A percentile compares a stretch with the other conserved stretches of the same genome.
phyloP scores from a whole-genome alignment of 768 basidiomycete genomes.

The Dentipellis sp. region DNA sequence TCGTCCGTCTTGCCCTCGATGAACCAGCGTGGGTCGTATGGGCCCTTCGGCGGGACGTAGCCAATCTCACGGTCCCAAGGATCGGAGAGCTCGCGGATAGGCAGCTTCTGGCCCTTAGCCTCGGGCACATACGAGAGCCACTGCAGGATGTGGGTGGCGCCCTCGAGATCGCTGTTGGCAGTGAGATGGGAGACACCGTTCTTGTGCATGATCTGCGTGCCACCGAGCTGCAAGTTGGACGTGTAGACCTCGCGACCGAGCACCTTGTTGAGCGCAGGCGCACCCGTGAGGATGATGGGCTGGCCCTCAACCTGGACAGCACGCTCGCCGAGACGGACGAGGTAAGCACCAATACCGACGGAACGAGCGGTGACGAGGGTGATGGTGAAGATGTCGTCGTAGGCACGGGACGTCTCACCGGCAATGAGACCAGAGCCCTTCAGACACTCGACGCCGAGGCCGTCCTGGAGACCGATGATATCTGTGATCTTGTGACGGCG shows the following conservation, averaged over 20 bases:
- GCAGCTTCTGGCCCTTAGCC: constrained; percentile 68
- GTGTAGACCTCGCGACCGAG: constrained; percentile 98
- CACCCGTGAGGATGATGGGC: constrained; percentile 97
- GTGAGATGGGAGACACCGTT: constrained; percentile 98
- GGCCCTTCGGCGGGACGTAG: constrained; percentile 86
- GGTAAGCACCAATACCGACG: constrained; percentile 98
- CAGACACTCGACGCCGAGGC: constrained; percentile 92
- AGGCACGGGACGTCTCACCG: constrained; percentile 95
- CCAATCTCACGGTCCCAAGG: constrained; percentile 88
- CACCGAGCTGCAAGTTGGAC: constrained; percentile 95
- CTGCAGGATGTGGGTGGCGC: constrained; percentile 85
- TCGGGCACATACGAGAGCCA: constrained; percentile 95
- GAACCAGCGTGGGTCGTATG: constrained; percentile 97
- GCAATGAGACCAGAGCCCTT: constrained; percentile 97
- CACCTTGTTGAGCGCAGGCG: constrained; percentile 95
- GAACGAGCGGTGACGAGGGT: constrained; percentile 98
- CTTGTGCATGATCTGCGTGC: constrained; percentile 99
- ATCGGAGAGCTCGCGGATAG: constrained; percentile 66
- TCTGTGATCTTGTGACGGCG: constrained; percentile 90
- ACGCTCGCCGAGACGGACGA: constrained; percentile 94
- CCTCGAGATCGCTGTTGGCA: constrained; percentile 91
- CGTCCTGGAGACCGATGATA: constrained; percentile 95
- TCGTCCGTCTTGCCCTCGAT: constrained; percentile 93
- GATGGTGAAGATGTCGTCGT: constrained; percentile 99
- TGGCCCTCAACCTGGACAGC: constrained; percentile 99